phyloP scores from a whole-genome alignment of 208 protist genomes.

The Leishmania arabica region DNA sequence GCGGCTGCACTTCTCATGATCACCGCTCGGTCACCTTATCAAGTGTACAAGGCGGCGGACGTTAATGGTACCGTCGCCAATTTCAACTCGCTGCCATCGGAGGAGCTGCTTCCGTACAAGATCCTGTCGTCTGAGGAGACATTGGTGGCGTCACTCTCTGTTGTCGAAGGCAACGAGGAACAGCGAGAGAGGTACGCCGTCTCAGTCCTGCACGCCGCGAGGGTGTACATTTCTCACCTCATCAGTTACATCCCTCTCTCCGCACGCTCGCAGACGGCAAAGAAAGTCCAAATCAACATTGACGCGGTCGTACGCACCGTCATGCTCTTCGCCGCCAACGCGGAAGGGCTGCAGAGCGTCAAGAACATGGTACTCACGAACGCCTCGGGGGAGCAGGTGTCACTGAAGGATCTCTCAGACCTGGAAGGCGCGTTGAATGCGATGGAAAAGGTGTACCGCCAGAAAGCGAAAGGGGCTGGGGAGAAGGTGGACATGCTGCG shows the following conservation, averaged over 20 bases:
- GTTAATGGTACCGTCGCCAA: conserved; percentile 30
- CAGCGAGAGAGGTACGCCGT: conserved; percentile 50
- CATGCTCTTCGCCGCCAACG: conserved; percentile 37
- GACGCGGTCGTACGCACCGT: conserved; percentile 49
- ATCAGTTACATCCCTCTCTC: conserved; percentile 63
- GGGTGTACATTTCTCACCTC: conserved; percentile 58
- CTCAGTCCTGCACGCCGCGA: conserved; percentile 51
- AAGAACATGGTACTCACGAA: conserved; percentile 35
- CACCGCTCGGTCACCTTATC: conserved; percentile 72
- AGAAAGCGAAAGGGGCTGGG: conserved; percentile 49
- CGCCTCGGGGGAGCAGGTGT: conserved; percentile 24
- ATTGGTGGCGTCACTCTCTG: conserved; percentile 51
- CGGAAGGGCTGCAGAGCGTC: conserved; percentile 35
- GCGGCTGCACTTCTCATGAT: conserved; percentile 33
- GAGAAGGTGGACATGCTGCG: conserved; percentile 59
- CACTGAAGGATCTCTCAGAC: conserved; percentile 43
- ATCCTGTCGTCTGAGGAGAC: conserved; percentile 65
- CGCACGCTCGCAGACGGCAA: conserved; percentile 40
- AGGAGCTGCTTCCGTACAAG: conserved; percentile 74
- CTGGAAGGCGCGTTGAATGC: conserved; percentile 41
- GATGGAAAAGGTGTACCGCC: conserved; percentile 53
- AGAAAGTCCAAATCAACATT: conserved; percentile 48
- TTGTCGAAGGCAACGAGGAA: conserved; percentile 45
- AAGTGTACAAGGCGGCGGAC: conserved; percentile 65
- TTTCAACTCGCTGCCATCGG: conserved; percentile 67